phyloP scores from a whole-genome alignment of 2,329 filamentous ascomycete species.

The Alternaria dauci region DNA sequence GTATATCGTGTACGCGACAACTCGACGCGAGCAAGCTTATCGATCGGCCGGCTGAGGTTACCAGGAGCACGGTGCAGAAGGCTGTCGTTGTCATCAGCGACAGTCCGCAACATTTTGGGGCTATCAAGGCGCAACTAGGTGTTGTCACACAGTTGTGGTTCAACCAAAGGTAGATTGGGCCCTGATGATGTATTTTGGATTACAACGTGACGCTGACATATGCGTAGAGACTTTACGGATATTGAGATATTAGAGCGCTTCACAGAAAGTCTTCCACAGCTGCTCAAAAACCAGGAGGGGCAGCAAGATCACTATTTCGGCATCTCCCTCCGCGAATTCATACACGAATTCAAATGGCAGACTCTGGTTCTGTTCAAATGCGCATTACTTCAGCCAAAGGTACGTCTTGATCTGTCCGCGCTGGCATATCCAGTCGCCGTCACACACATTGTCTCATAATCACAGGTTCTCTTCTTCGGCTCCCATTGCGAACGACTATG shows the following conservation, averaged over 20 bases:
- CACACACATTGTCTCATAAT: conserved; percentile 19
- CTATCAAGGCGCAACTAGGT: conserved; percentile 86
- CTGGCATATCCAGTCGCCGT: no score
- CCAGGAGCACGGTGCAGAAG: conserved; percentile 97
- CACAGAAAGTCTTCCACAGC: conserved; percentile 79
- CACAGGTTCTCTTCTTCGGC: conserved; percentile 96
- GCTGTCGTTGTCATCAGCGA: conserved; percentile 95
- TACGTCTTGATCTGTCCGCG: conserved; percentile 49
- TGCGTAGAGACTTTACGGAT: conserved; percentile 79
- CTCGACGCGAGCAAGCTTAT: conserved; percentile 81
- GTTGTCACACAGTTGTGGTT: conserved; percentile 97
- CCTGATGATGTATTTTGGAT: neutral
- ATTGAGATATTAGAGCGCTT: conserved; percentile 89
- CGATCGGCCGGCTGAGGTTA: conserved; percentile 85
- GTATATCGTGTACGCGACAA: conserved; percentile 93
- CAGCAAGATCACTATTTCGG: conserved; percentile 89
- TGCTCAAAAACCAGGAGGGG: conserved; percentile 69
- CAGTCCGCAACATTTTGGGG: conserved; percentile 87
- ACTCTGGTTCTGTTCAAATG: conserved; percentile 94
- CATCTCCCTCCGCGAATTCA: conserved; percentile 83
- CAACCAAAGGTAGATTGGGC: conserved; percentile 71
- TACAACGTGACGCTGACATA: conserved; percentile 17
- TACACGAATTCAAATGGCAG: conserved; percentile 94
- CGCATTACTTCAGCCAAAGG: conserved; percentile 92
- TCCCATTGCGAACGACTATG: conserved; percentile 95